Conservation (phyloP, 2,329 filamentous ascomycete genomes). For the Orbilia quercus region DNA sequence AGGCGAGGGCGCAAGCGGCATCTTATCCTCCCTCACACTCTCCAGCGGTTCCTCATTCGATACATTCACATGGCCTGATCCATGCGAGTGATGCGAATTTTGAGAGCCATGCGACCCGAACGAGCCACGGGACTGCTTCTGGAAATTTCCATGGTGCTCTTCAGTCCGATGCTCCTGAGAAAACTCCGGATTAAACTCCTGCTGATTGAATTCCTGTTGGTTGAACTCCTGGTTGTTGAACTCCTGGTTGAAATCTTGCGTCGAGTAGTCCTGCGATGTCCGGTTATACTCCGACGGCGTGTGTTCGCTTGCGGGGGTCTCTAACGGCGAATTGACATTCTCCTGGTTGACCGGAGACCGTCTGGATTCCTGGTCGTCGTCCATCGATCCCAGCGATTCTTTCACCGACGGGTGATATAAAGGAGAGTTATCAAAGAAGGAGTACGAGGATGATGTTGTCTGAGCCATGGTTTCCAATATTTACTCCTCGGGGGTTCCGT, state of each 20-base stretch:
- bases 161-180: conserved; percentile 18
- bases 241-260: conserved; percentile 35
- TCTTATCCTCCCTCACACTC: conserved; percentile 39
- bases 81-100: conserved; percentile 27
- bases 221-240: conserved; percentile 19
- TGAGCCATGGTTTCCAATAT: conserved; percentile 40
- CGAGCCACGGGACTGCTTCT: conserved; percentile 40
- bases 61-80: conserved; percentile 1
- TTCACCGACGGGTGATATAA: conserved; percentile 55
- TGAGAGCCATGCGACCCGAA: conserved; percentile 49
- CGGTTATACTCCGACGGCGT: conserved; percentile 43
- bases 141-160: conserved; percentile 32
- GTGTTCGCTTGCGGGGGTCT: conserved; percentile 28
- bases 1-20: conserved; percentile 46
- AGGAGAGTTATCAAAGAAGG: conserved; percentile 55
- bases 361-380: conserved; percentile 53
- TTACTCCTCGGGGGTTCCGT: conserved; percentile 1
- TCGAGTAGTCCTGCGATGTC: conserved; percentile 46
- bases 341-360: conserved; percentile 38
- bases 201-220: conserved; percentile 1
- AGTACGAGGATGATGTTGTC: conserved; percentile 51
- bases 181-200: conserved; percentile 32
- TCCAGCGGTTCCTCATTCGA: conserved; percentile 34
- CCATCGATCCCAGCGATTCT: conserved; percentile 34
- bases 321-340: conserved; percentile 39